Evolutionary conservation across 1,139 yeast species (phyloP).

Genomic region (Saccharomyces hybrid): DNA sequence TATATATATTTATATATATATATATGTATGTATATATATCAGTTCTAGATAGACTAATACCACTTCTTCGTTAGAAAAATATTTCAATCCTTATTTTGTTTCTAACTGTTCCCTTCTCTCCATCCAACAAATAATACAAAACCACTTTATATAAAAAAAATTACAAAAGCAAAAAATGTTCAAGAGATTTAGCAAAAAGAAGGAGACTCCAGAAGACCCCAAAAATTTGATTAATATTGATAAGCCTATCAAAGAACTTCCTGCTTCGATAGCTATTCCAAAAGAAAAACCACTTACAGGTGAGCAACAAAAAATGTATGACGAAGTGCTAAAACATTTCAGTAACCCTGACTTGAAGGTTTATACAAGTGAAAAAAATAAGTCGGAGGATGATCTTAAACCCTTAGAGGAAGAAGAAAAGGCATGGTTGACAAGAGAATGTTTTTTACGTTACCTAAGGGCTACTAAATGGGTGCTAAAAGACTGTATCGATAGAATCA

Average conservation of each 20-base stretch:
- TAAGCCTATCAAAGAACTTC: slow-evolving; percentile 48
- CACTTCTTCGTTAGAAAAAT: background rate
- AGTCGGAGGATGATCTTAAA: slow-evolving; percentile 18
- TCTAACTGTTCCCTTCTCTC: background rate
- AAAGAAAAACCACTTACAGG: slow-evolving; percentile 39
- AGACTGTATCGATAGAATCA: slow-evolving; percentile 66
- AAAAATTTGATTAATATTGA: slow-evolving; percentile 25
- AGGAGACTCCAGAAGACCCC: slow-evolving; percentile 17
- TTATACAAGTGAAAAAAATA: slow-evolving; percentile 35
- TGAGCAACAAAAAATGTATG: slow-evolving; percentile 53
- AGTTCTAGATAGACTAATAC: background rate
- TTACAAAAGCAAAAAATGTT: slow-evolving; percentile 12
- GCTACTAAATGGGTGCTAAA: slow-evolving; percentile 83
- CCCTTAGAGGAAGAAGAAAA: slow-evolving; percentile 55
- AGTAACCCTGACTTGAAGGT: slow-evolving; percentile 37
- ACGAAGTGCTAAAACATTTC: slow-evolving; percentile 52
- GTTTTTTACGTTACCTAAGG: slow-evolving; percentile 74
- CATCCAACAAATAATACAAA: background rate
- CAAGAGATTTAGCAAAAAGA: slow-evolving; percentile 23
- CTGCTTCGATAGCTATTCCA: slow-evolving; percentile 45
- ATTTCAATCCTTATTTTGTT: background rate
- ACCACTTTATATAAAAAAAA: background rate
- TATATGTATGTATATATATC: background rate
- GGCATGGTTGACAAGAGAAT: slow-evolving; percentile 88
- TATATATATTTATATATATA: background rate